Percentiles rank a stretch among this genome's conserved stretches.
Conservation (phyloP, 2,329 filamentous ascomycete species). For the Pseudocercospora fuligena region DNA sequence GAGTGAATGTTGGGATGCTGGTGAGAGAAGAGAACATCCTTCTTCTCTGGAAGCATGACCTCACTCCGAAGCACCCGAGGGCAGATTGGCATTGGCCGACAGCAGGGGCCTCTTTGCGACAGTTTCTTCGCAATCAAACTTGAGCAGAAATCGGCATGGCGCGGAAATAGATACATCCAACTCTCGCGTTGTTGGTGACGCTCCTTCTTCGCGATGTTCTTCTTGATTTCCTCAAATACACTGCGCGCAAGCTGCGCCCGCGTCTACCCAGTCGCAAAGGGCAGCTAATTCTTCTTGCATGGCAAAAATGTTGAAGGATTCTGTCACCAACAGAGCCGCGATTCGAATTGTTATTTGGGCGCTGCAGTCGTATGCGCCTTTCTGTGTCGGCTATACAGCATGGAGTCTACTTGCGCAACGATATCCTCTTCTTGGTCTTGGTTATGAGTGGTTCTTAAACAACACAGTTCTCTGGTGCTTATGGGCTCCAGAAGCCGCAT, state of each 20-base stretch:
- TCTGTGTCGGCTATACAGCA: slow-evolving; percentile 31
- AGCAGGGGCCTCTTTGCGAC: slow-evolving; percentile 5
- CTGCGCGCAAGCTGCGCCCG: slow-evolving; percentile 3
- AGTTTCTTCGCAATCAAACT: slow-evolving; percentile 14
- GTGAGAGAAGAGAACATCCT: neutral
- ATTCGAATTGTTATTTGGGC: slow-evolving; percentile 30
- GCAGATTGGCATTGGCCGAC: slow-evolving; percentile 10
- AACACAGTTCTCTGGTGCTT: slow-evolving; percentile 47
- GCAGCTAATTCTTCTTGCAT: slow-evolving; percentile 1
- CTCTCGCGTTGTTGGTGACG: neutral
- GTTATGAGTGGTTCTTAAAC: slow-evolving; percentile 19
- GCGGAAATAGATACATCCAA: slow-evolving; percentile 6
- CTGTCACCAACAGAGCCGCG: slow-evolving; percentile 24
- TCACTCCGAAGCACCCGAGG: slow-evolving; percentile 1
- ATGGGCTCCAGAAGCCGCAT: slow-evolving; percentile 57
- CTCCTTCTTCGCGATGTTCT: slow-evolving; percentile 3
- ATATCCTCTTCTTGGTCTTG: slow-evolving; percentile 20
- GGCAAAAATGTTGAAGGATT: slow-evolving; percentile 33
- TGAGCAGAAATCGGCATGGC: slow-evolving; percentile 4
- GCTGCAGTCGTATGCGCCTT: slow-evolving; percentile 28
- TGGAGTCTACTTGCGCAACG: slow-evolving; percentile 24
- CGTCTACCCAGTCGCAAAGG: neutral
- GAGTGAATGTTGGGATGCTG: slow-evolving; percentile 3
- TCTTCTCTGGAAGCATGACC: neutral
- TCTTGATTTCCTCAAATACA: neutral